Evolutionary conservation across 2,329 filamentous ascomycete genomes (phyloP).

Genomic region (Helotiales sp.): DNA sequence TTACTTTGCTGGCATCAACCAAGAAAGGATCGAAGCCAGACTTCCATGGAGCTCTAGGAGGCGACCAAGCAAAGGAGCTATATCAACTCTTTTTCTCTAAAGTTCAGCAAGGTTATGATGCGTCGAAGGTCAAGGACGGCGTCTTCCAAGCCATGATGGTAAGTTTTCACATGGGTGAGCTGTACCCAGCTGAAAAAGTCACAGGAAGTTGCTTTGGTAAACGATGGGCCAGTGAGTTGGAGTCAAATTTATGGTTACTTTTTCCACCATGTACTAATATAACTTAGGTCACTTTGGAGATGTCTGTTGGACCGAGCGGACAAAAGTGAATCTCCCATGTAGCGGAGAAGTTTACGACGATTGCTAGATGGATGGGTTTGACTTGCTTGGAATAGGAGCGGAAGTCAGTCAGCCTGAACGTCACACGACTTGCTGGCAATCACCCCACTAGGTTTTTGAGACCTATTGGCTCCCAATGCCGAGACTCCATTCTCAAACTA

Average conservation of each 20-base stretch:
- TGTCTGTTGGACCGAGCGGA: slow-evolving; percentile 29
- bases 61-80: slow-evolving; percentile 74
- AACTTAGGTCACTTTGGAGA: slow-evolving; percentile 33
- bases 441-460: too few relatives aligned
- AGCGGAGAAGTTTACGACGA: background rate
- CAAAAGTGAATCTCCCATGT: slow-evolving; percentile 9
- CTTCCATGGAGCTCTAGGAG: slow-evolving; percentile 84
- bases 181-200: background rate
- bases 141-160: slow-evolving; percentile 97
- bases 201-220: slow-evolving; percentile 79
- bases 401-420: too few relatives aligned
- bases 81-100: slow-evolving; percentile 83
- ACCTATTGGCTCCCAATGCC: too few relatives aligned
- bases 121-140: slow-evolving; percentile 86
- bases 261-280: slow-evolving; percentile 5
- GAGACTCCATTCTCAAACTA: too few relatives aligned
- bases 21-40: slow-evolving; percentile 95
- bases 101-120: slow-evolving; percentile 68
- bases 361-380: too few relatives aligned
- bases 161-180: background rate
- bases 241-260: background rate
- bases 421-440: too few relatives aligned
- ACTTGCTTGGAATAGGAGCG: too few relatives aligned
- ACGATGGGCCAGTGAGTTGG: slow-evolving; percentile 70
- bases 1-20: slow-evolving; percentile 89